Evolutionary conservation across 495 filamentous ascomycete species (phyloP).

Genomic region (Hypoxylon fuscum): DNA sequence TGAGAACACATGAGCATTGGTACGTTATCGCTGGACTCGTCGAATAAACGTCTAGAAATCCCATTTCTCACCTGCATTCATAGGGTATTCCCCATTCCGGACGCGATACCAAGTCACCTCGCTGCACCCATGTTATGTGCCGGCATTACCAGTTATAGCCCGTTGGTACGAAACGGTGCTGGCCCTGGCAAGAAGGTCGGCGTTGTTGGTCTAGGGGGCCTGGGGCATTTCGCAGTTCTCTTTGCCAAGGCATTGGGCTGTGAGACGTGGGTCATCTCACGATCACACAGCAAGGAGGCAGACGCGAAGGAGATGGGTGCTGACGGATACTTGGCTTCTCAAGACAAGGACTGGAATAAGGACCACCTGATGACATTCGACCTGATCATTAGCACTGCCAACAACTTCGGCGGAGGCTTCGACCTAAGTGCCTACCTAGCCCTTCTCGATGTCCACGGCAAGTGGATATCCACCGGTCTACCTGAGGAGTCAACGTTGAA

Average conservation of each 20-base stretch:
- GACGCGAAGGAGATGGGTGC: conserved; percentile 75
- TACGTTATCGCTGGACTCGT: conserved; percentile 21
- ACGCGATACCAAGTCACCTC: conserved; percentile 67
- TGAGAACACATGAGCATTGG: conserved; percentile 66
- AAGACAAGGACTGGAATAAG: conserved; percentile 71
- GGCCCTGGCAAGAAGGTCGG: conserved; percentile 84
- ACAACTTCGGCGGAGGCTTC: conserved; percentile 59
- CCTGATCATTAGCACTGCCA: conserved; percentile 68
- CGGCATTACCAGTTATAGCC: conserved; percentile 82
- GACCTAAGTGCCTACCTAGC: conserved; percentile 74
- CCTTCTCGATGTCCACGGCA: conserved; percentile 83
- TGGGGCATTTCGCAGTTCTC: conserved; percentile 76
- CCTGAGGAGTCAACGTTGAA: conserved; percentile 80
- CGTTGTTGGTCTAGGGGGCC: conserved; percentile 75
- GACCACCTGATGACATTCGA: conserved; percentile 65
- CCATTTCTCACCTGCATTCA: conserved; percentile 1
- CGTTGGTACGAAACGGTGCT: conserved; percentile 76
- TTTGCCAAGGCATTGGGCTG: conserved; percentile 78
- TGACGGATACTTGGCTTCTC: conserved; percentile 75
- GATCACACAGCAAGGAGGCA: conserved; percentile 71
- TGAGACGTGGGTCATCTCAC: conserved; percentile 75
- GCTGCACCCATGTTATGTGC: conserved; percentile 89
- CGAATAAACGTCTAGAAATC: background rate
- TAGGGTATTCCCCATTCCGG: conserved; percentile 80
- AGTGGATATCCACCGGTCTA: conserved; percentile 83